Conservation (phyloP, 2,329 filamentous ascomycete species). For the Fusarium musae region DNA sequence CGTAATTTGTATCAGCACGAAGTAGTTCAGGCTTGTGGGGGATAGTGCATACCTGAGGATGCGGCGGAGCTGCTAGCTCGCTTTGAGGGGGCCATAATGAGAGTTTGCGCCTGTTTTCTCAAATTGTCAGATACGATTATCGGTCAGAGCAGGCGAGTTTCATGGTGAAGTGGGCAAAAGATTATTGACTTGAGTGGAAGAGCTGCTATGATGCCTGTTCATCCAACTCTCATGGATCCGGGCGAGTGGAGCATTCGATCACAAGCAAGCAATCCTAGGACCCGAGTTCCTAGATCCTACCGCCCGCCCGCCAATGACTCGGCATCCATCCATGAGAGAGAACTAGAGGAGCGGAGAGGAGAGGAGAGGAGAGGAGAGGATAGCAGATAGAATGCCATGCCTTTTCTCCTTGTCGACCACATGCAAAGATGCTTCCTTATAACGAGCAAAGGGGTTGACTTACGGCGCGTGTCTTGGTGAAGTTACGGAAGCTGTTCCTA, state of each 20-base stretch:
- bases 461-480: conserved; percentile 44
- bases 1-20: conserved; percentile 31
- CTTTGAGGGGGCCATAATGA: conserved; percentile 63
- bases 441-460: conserved; percentile 16
- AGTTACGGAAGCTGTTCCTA: conserved; percentile 49
- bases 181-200: background rate
- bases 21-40: background rate
- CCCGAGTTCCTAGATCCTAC: conserved; percentile 8
- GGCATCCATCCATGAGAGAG: background rate
- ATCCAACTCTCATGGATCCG: background rate
- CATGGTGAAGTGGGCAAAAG: background rate
- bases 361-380: background rate
- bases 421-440: background rate
- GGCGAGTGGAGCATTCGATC: conserved; percentile 23
- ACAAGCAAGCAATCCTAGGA: conserved; percentile 23
- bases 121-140: conserved; percentile 12
- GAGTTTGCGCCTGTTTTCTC: conserved; percentile 34
- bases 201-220: background rate
- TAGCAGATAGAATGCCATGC: background rate
- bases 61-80: conserved; percentile 67
- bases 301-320: conserved; percentile 21
- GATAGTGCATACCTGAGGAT: conserved; percentile 56
- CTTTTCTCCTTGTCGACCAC: background rate
- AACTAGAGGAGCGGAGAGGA: background rate
- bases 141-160: background rate